phyloP scores from a whole-genome alignment of 768 basidiomycete genomes.

The Lactarius trivialis region DNA sequence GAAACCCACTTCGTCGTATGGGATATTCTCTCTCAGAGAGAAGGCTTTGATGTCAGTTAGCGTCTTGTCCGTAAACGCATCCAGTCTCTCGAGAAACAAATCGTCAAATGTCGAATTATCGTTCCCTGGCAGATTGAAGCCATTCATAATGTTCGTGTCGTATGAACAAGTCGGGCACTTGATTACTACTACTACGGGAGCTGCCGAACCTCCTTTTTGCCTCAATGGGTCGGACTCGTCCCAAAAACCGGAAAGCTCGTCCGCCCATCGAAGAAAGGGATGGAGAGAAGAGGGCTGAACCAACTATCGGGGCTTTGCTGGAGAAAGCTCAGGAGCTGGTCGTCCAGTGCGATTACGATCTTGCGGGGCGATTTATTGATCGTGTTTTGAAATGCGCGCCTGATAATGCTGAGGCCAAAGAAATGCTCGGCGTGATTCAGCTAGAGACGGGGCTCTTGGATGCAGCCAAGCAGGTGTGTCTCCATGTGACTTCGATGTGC shows the following conservation, averaged over 20 bases:
- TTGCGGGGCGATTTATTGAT: conserved; percentile 65
- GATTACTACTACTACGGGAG: too few relatives aligned
- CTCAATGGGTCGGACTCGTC: conserved; percentile 31
- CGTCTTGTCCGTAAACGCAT: conserved; percentile 55
- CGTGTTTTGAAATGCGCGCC: conserved; percentile 63
- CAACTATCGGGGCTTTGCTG: conserved; percentile 40
- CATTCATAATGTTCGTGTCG: conserved; percentile 19
- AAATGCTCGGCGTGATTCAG: conserved; percentile 73
- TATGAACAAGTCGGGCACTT: too few relatives aligned
- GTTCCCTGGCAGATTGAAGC: conserved; percentile 15
- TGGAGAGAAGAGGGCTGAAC: conserved; percentile 34
- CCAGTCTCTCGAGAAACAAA: conserved; percentile 58
- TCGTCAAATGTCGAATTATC: conserved; percentile 36
- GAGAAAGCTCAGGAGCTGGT: conserved; percentile 79
- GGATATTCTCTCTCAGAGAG: conserved; percentile 49
- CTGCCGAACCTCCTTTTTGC: background rate
- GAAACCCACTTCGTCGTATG: conserved; percentile 52
- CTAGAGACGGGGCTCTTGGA: conserved; percentile 77
- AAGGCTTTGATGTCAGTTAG: conserved; percentile 53
- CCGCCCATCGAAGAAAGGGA: conserved; percentile 26
- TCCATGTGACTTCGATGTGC: background rate
- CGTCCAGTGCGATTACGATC: conserved; percentile 77
- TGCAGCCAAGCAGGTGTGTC: conserved; percentile 56
- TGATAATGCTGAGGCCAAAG: conserved; percentile 59
- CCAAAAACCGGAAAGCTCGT: conserved; percentile 29